Evolutionary conservation across 2,329 filamentous ascomycete genomes (phyloP).

Genomic region (Beauveria rudraprayagi): DNA sequence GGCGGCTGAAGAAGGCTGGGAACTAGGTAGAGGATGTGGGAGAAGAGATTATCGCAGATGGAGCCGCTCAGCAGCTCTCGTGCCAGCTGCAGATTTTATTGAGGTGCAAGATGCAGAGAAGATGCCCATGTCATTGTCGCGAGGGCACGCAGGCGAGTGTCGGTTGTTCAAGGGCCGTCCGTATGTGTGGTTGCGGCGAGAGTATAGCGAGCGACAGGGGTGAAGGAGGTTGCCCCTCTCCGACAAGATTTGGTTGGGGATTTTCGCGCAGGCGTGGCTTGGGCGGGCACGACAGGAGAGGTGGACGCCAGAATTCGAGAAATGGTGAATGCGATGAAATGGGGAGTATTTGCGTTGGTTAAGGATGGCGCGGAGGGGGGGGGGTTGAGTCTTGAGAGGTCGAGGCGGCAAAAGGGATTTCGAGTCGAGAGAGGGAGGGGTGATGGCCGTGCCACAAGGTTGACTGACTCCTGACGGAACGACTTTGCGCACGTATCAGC

Average conservation of each 20-base stretch:
- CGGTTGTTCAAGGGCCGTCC: not conserved
- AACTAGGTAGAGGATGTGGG: not conserved
- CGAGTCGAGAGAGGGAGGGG: slow-evolving; percentile 9
- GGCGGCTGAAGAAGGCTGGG: not conserved
- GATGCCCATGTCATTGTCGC: slow-evolving; percentile 10
- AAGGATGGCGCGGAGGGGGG: not conserved
- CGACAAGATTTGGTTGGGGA: not conserved
- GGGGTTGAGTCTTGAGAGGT: not conserved
- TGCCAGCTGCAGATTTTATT: slow-evolving; percentile 8
- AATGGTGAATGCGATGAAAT: not conserved
- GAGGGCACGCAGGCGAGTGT: not conserved
- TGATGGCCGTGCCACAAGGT: slow-evolving; percentile 7
- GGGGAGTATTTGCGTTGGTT: not conserved
- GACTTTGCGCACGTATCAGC: not conserved
- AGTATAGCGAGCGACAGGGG: not conserved
- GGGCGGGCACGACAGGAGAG: not conserved
- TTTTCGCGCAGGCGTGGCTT: slow-evolving; percentile 9
- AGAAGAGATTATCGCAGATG: not conserved
- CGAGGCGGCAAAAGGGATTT: not conserved
- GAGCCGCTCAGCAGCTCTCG: slow-evolving; percentile 9
- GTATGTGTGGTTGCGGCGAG: not conserved
- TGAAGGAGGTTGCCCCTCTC: slow-evolving; percentile 6
- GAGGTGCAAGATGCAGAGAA: slow-evolving; percentile 1
- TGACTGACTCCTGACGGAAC: slow-evolving; percentile 6
- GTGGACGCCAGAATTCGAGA: not conserved